Conservation (phyloP, 306 rosid species). For the Vicia sativa region DNA sequence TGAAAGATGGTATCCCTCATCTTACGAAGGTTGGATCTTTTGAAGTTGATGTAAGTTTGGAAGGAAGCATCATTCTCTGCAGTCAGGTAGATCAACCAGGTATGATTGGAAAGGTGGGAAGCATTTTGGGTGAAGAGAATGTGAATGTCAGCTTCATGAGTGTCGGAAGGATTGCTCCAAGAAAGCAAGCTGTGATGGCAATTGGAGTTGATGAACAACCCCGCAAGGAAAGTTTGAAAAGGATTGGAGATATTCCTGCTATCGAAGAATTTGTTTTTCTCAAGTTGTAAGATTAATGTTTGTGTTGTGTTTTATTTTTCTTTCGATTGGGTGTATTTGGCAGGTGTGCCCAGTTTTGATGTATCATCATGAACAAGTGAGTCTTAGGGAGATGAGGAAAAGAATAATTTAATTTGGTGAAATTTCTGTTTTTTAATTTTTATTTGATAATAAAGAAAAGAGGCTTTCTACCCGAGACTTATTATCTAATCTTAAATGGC, state of each 20-base stretch:
- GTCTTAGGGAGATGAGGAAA: conserved; percentile 33
- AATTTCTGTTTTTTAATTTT: conserved; percentile 18
- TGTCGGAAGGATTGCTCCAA: conserved; percentile 95
- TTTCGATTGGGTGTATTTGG: conserved; percentile 38
- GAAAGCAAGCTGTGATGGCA: conserved; percentile 99
- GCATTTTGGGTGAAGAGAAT: conserved; percentile 85
- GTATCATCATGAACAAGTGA: conserved; percentile 19
- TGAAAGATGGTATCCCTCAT: conserved; percentile 92
- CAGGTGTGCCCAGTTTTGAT: conserved; percentile 50
- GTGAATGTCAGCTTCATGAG: conserved; percentile 99
- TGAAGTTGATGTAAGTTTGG: conserved; percentile 95
- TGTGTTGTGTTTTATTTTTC: background rate
- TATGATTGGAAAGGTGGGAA: conserved; percentile 87
- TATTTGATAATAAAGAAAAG: background rate
- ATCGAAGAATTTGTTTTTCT: conserved; percentile 92
- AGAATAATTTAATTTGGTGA: conserved; percentile 42
- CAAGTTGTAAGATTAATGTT: conserved; percentile 60
- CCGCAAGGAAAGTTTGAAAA: conserved; percentile 68
- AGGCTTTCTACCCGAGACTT: too few species aligned
- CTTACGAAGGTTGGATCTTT: conserved; percentile 94
- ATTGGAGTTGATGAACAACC: conserved; percentile 96
- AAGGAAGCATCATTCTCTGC: conserved; percentile 88
- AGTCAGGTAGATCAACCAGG: conserved; percentile 99
- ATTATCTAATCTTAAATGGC: too few species aligned
- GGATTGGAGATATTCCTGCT: conserved; percentile 85